These are phyloP conservation scores for Gorgonomyces haynaldii DNA, from an alignment of 192 early-diverging fungal species.

Conservation along the genomic window DNA sequence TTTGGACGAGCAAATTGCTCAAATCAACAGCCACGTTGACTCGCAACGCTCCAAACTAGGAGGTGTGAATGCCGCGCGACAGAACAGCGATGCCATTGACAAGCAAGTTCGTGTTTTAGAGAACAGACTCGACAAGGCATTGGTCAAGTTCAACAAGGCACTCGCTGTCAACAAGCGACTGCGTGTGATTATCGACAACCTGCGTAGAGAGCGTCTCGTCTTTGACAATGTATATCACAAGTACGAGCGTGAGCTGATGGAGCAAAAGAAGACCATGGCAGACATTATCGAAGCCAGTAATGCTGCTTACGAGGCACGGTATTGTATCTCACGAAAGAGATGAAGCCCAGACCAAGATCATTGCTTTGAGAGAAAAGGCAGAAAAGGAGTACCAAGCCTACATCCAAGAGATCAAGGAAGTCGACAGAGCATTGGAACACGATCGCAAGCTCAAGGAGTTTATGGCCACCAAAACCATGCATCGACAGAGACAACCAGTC, in stretches of 20 bases:
- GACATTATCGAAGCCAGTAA: constrained; percentile 51
- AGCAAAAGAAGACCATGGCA: constrained; percentile 51
- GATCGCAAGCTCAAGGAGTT: constrained; percentile 48
- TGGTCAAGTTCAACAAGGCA: constrained; percentile 50
- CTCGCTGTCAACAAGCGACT: constrained; percentile 46
- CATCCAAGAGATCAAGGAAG: constrained; percentile 52
- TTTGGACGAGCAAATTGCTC: constrained; percentile 23
- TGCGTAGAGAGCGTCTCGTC: constrained; percentile 41
- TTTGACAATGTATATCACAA: constrained; percentile 51
- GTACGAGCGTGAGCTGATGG: constrained; percentile 41
- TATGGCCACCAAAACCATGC: constrained; percentile 47
- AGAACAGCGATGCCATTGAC: constrained; percentile 35
- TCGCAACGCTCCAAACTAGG: constrained; percentile 33
- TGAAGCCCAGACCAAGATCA: constrained; percentile 47
- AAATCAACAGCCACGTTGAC: constrained; percentile 31
- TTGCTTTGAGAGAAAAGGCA: constrained; percentile 42
- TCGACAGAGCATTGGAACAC: constrained; percentile 44
- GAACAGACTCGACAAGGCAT: constrained; percentile 44
- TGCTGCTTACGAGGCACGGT: constrained; percentile 50
- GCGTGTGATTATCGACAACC: constrained; percentile 37
- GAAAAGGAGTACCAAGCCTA: constrained; percentile 55
- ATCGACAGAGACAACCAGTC: constrained; percentile 14
- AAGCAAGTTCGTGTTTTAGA: constrained; percentile 45
- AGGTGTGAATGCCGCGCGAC: constrained; percentile 38
- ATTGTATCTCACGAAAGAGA: constrained; percentile 19